Percentiles rank a stretch among this genome's conserved stretches.
These are phyloP conservation scores for Jamesozyma spencerorum DNA, from an alignment of 805 yeast genomes.

Conservation along the genomic window DNA sequence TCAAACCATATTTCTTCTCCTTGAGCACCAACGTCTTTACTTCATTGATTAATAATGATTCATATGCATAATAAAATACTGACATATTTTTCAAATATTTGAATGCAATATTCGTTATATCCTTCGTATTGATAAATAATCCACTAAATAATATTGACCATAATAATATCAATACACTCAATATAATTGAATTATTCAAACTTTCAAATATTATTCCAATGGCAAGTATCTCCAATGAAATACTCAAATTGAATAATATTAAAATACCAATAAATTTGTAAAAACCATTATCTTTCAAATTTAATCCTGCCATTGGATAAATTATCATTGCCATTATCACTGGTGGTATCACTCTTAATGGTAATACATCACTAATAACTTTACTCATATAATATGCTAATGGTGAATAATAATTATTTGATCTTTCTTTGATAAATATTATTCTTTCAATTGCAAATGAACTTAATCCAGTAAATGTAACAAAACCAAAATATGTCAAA, in stretches of 20 bases:
- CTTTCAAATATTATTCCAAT: conserved; percentile 84
- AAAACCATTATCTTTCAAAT: conserved; percentile 67
- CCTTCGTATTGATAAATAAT: conserved; percentile 76
- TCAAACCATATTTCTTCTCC: conserved; percentile 85
- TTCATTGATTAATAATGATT: conserved; percentile 84
- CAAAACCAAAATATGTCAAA: conserved; percentile 86
- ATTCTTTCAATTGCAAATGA: conserved; percentile 83
- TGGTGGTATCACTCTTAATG: conserved; percentile 89
- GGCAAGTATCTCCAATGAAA: conserved; percentile 74
- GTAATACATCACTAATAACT: conserved; percentile 83
- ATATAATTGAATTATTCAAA: conserved; percentile 84
- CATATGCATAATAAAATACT: conserved; percentile 92
- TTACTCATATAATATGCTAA: conserved; percentile 77
- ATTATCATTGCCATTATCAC: conserved; percentile 66
- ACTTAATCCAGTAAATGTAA: conserved; percentile 84
- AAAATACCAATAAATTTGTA: conserved; percentile 59
- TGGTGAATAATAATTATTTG: conserved; percentile 89
- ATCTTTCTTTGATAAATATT: conserved; percentile 84
- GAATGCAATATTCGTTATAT: conserved; percentile 44
- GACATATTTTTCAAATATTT: conserved; percentile 76
- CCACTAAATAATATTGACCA: conserved; percentile 92
- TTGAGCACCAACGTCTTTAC: conserved; percentile 75
- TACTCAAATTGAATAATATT: conserved; percentile 76
- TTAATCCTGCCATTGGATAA: conserved; percentile 85
- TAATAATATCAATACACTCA: conserved; percentile 73